Evolutionary conservation across 306 rosid species (phyloP).

Genomic region (Canavalia ensiformis): DNA sequence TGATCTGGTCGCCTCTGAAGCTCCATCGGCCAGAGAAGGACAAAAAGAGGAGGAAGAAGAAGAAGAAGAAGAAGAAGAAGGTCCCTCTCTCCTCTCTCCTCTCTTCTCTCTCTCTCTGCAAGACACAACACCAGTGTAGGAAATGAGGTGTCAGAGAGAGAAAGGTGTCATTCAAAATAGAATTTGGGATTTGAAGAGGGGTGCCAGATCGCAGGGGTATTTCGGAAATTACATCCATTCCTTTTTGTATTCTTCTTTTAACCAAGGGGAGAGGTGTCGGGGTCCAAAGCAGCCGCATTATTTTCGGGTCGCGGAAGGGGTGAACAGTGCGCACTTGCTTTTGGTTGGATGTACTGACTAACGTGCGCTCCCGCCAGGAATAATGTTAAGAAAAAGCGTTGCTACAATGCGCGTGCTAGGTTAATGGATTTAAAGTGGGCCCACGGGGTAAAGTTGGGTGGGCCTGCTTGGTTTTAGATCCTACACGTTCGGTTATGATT

Average conservation of each 20-base stretch:
- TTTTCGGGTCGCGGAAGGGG: neutral
- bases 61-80: neutral
- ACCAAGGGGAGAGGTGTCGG: conserved; percentile 40
- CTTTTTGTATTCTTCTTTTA: neutral
- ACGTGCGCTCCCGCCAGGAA: conserved; percentile 5
- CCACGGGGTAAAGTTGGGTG: conserved; percentile 18
- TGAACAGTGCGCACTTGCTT: conserved; percentile 17
- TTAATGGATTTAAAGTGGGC: conserved; percentile 29
- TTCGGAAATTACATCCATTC: conserved; percentile 29
- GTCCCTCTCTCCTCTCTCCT: conserved; percentile 9
- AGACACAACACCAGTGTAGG: neutral
- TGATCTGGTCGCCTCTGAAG: conserved; percentile 64
- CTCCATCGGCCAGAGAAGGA: conserved; percentile 62
- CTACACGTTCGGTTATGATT: conserved; percentile 20
- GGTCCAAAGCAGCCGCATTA: neutral
- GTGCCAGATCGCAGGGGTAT: conserved; percentile 54
- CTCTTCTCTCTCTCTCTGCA: neutral
- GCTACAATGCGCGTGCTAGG: conserved; percentile 46
- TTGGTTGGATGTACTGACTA: neutral
- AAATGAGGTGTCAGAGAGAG: neutral
- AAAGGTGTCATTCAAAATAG: conserved; percentile 51
- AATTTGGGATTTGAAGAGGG: conserved; percentile 44
- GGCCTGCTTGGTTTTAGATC: conserved; percentile 34
- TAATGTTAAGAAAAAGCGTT: neutral
- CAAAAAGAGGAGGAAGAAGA: neutral